Conservation (phyloP, 257 asterid genomes). For the Perilla frutescens region DNA sequence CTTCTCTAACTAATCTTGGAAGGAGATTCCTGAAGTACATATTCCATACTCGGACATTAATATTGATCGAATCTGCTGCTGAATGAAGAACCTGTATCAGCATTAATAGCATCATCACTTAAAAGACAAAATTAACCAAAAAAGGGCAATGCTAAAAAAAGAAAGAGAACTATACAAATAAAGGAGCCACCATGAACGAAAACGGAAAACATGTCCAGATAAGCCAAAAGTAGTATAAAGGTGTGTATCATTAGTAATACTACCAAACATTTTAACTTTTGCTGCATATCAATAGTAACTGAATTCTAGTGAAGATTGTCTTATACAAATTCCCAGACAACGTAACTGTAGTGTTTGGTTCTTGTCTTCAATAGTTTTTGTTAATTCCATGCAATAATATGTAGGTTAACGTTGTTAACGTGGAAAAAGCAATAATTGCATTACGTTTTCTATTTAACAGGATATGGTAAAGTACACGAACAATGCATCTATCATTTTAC, state of each 20-base stretch:
- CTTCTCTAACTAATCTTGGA: conserved; percentile 76
- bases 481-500: conserved; percentile 33
- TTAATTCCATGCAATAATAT: neutral
- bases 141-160: neutral
- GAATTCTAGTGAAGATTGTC: neutral
- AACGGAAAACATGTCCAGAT: neutral
- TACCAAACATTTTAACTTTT: neutral
- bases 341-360: neutral
- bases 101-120: neutral
- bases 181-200: neutral
- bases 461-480: neutral
- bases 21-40: conserved; percentile 78
- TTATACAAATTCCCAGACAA: neutral
- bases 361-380: neutral
- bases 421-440: neutral
- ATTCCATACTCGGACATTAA: conserved; percentile 71
- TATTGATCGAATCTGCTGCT: conserved; percentile 66
- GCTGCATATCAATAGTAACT: neutral
- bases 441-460: neutral
- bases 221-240: neutral
- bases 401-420: neutral
- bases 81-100: conserved; percentile 72
- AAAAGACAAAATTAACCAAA: neutral
- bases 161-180: neutral
- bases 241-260: neutral